Evolutionary conservation across 208 protist genomes (phyloP).

Genomic region (Trypanosoma brucei): DNA sequence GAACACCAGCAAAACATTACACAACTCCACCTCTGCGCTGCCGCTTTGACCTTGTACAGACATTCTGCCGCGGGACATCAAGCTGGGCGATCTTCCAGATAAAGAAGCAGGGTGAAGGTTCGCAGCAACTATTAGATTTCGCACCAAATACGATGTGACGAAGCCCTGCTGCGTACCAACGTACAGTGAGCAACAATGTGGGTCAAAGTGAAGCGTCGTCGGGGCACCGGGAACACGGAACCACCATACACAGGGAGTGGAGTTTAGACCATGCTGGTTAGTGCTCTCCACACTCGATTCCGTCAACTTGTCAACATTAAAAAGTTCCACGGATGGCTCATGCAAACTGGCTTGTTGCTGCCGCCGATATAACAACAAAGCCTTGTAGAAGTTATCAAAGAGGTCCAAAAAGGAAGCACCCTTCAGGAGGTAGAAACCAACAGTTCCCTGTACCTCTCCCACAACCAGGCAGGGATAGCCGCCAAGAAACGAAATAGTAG

Average conservation of each 20-base stretch:
- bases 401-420: conserved; percentile 46
- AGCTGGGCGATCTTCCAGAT: not conserved
- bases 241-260: conserved; percentile 17
- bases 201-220: conserved; percentile 54
- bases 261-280: not conserved
- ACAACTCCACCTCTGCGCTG: conserved; percentile 6
- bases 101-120: conserved; percentile 43
- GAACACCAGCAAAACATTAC: conserved; percentile 41
- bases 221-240: conserved; percentile 33
- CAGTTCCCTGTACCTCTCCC: conserved; percentile 37
- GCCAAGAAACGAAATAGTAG: conserved; percentile 56
- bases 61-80: conserved; percentile 27
- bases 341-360: conserved; percentile 1
- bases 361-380: conserved; percentile 30
- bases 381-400: conserved; percentile 51
- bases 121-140: conserved; percentile 53
- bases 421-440: conserved; percentile 65
- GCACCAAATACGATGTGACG: conserved; percentile 62
- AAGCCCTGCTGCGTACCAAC: conserved; percentile 68
- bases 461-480: conserved; percentile 71
- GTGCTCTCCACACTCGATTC: not conserved
- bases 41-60: not conserved
- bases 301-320: not conserved
- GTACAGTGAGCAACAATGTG: conserved; percentile 50
- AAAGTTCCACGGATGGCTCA: not conserved